phyloP scores from a whole-genome alignment of 495 filamentous ascomycete genomes.

The Daldinia concentrica region DNA sequence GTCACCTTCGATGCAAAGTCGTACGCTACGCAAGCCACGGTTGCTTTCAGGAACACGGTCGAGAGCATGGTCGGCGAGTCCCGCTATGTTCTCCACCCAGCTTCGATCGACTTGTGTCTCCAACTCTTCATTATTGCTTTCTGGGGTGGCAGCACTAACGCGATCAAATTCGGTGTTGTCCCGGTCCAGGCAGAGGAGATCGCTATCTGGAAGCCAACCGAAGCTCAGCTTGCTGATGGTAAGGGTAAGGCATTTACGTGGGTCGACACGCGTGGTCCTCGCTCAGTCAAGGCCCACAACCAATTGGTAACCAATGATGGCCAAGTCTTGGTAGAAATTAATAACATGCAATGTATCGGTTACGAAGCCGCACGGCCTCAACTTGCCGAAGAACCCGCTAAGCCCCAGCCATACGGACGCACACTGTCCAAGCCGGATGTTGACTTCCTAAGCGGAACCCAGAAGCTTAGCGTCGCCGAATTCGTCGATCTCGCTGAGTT shows the following conservation, averaged over 20 bases:
- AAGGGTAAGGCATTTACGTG: conserved; percentile 23
- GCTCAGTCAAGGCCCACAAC: conserved; percentile 13
- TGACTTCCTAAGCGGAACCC: conserved; percentile 16
- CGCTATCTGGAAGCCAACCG: conserved; percentile 42
- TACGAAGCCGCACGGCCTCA: conserved; percentile 52
- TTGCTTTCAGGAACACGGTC: conserved; percentile 36
- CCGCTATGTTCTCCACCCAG: conserved; percentile 52
- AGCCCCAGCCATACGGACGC: conserved; percentile 23
- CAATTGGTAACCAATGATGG: conserved; percentile 31
- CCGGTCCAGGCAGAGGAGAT: conserved; percentile 52
- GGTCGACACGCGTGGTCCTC: conserved; percentile 20
- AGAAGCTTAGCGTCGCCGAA: background rate
- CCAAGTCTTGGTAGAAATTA: conserved; percentile 44
- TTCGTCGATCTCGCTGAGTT: conserved; percentile 16
- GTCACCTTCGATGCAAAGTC: conserved; percentile 43
- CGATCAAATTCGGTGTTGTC: conserved; percentile 48
- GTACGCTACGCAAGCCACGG: conserved; percentile 29
- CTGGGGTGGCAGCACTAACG: conserved; percentile 43
- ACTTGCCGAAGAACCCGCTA: conserved; percentile 10
- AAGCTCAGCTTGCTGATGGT: conserved; percentile 23
- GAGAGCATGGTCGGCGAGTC: conserved; percentile 45
- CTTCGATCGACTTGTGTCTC: conserved; percentile 48
- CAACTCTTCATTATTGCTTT: conserved; percentile 51
- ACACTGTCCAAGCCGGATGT: conserved; percentile 23
- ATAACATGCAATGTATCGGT: conserved; percentile 36